phyloP scores from a whole-genome alignment of 2,329 filamentous ascomycete genomes.

The Aspergillus sp. region DNA sequence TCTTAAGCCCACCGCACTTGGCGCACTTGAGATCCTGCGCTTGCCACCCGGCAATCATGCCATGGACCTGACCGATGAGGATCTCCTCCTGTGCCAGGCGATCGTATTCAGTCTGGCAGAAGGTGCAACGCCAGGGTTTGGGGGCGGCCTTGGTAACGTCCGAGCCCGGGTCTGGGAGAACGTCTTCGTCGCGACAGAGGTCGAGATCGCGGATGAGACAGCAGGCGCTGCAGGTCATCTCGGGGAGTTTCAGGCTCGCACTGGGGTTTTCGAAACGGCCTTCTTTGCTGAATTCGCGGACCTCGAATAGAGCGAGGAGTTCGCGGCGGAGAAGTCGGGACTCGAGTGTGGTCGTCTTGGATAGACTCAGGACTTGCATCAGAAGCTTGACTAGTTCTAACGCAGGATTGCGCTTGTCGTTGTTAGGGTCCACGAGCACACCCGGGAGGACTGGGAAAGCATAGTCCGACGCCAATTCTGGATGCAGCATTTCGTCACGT shows the following conservation, averaged over 20 bases:
- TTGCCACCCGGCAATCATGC: conserved; percentile 67
- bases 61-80: conserved; percentile 68
- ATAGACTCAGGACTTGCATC: conserved; percentile 84
- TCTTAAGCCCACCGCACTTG: conserved; percentile 56
- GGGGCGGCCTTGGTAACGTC: conserved; percentile 23
- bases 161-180: conserved; percentile 50
- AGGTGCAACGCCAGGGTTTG: conserved; percentile 64
- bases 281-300: conserved; percentile 84
- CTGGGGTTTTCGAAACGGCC: conserved; percentile 84
- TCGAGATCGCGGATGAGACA: conserved; percentile 84
- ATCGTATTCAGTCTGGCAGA: conserved; percentile 68
- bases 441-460: conserved; percentile 66
- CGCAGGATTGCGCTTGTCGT: conserved; percentile 62
- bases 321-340: conserved; percentile 83
- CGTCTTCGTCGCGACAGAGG: conserved; percentile 78
- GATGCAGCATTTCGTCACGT: conserved; percentile 79
- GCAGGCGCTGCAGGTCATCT: conserved; percentile 82
- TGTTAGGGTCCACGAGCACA: conserved; percentile 40
- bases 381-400: conserved; percentile 87
- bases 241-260: conserved; percentile 61
- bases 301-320: conserved; percentile 79
- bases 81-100: conserved; percentile 75
- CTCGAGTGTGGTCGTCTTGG: conserved; percentile 83
- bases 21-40: conserved; percentile 85
- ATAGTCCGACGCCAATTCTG: conserved; percentile 80